phyloP scores from a whole-genome alignment of 176 grass and related monocot genomes.

The Oryza longistaminata region DNA sequence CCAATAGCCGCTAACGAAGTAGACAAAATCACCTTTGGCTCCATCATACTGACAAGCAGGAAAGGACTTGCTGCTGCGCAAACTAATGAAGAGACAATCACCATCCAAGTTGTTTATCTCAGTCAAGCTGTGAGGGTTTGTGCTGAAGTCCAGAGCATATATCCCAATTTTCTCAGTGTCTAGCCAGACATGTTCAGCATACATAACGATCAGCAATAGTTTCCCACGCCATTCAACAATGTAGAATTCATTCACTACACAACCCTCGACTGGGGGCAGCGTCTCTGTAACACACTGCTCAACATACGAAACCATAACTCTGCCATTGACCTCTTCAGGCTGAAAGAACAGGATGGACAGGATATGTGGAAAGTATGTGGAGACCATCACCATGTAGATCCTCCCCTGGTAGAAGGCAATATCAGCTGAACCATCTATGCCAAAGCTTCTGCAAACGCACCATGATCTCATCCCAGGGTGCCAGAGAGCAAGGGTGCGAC shows the following conservation, averaged over 20 bases:
- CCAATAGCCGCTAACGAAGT: not conserved
- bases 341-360: not conserved
- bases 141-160: not conserved
- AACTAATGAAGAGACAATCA: constrained; percentile 9
- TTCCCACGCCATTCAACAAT: not conserved
- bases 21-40: constrained; percentile 12
- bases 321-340: not conserved
- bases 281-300: not conserved
- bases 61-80: constrained; percentile 17
- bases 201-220: not conserved
- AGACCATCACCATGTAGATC: not conserved
- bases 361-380: not conserved
- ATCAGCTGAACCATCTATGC: not conserved
- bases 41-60: constrained; percentile 24
- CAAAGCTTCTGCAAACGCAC: not conserved
- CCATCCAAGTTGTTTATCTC: not conserved
- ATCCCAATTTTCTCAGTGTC: not conserved
- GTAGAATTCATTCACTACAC: not conserved
- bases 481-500: not conserved
- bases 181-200: not conserved
- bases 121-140: not conserved
- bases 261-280: not conserved
- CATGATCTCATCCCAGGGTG: not conserved
- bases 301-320: not conserved
- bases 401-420: not conserved